Evolutionary conservation across 345 rosid genomes (phyloP), one percentile per base, ranked within the genome.

Genomic region (Trapa bicornis): DNA sequence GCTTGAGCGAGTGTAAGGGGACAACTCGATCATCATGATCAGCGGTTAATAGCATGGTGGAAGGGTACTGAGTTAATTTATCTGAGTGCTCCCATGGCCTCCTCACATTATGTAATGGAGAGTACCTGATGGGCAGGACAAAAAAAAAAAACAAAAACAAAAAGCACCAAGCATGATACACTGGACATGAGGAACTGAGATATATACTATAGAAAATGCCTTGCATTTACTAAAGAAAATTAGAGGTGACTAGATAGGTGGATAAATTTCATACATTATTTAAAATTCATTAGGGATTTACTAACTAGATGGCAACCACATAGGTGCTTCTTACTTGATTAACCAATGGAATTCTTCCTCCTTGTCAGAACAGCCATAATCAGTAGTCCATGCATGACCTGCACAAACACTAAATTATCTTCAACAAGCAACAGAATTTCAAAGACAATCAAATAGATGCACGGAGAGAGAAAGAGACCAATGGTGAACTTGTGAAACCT

Each of bases 371-470:
- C 90, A 94, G 47, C 99, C 97, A 67, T 68, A 94, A 70, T 91
- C 99, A 68, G 96, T 83, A 61, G 87, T 82, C 99, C 99, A 91
- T 45, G 93, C 96, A 84, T 94, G 97, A 61, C 98, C 97, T 85
- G 64, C 65, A 61, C 22, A 4, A 16, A 15, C 66, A 60, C 16
- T 74, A 64, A 65, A 38, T 61, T 65, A 37, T 37, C 56, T 66
- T 60, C 75, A 29, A 41, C 33, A 68, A 41, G 63, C 64, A 37
- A 56, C 67, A 6, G n/a, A 1, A 39, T 15, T 47, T 37, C 29
- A 66, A 4, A 11, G 11, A 22, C 39, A 39, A 47, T 47, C 35
- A 10, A 17, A 67, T 15, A 50, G 58, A 37, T 37, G 36, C 14
- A 65, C 1, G 2, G 16, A 47, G 62, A 45, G 58, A 61, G 54